Evolutionary conservation across 1,284 basidiomycete species (phyloP).

Genomic region (Malassezia vespertilionis): DNA sequence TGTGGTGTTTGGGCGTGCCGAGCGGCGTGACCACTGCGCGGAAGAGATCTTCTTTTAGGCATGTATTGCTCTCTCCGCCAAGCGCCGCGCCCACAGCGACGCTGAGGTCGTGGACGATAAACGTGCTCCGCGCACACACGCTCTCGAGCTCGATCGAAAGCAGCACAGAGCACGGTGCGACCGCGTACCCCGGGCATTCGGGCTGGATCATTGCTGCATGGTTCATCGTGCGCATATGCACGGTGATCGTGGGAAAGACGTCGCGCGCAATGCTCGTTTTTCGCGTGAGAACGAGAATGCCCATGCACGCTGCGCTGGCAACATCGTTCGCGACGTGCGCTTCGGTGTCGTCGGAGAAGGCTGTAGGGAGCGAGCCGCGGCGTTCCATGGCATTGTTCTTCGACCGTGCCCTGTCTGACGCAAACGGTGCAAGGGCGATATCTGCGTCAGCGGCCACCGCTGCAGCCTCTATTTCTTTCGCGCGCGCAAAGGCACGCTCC

Average conservation of each 20-base stretch:
- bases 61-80: no score
- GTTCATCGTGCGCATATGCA: constrained; percentile 27
- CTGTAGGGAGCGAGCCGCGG: neutral
- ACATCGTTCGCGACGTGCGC: neutral
- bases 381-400: neutral
- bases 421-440: constrained; percentile 7
- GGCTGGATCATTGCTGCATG: neutral
- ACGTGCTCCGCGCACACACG: neutral
- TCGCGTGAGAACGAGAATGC: neutral
- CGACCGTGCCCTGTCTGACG: neutral
- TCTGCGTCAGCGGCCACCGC: constrained; percentile 10
- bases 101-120: neutral
- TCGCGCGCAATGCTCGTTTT: neutral
- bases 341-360: neutral
- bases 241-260: neutral
- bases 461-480: constrained; percentile 8
- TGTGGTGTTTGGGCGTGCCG: no score
- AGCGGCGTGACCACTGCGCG: no score
- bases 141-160: constrained; percentile 31
- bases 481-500: neutral
- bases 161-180: constrained; percentile 13
- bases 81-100: neutral
- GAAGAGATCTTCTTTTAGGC: no score
- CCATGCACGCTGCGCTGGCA: neutral
- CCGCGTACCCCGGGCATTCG: neutral